Evolutionary conservation across 257 asterid genomes (phyloP).

Genomic region (Linderniella brevidens): DNA sequence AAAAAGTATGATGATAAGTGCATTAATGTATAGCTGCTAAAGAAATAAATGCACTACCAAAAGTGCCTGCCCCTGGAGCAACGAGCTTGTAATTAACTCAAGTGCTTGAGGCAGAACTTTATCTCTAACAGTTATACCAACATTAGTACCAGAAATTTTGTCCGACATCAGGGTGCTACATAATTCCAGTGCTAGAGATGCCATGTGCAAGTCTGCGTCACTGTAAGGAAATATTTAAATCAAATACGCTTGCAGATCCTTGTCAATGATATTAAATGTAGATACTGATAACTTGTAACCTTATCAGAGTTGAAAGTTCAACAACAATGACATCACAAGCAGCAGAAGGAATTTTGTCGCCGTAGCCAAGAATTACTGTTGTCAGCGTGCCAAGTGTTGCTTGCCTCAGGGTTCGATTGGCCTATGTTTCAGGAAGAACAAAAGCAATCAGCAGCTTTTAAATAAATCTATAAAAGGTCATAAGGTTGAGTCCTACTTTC

Average conservation of each 20-base stretch:
- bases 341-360: conserved; percentile 81
- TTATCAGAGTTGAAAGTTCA: conserved; percentile 88
- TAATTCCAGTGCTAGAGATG: conserved; percentile 87
- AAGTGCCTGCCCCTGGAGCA: conserved; percentile 99
- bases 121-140: conserved; percentile 78
- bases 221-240: conserved; percentile 20
- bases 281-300: conserved; percentile 21
- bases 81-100: conserved; percentile 62
- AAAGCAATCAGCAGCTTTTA: conserved; percentile 7
- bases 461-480: not conserved
- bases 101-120: conserved; percentile 96
- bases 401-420: conserved; percentile 90
- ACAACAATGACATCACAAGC: conserved; percentile 86
- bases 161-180: conserved; percentile 95
- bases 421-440: conserved; percentile 42
- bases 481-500: conserved; percentile 33
- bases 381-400: conserved; percentile 91
- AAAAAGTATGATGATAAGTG: conserved; percentile 10
- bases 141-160: conserved; percentile 79
- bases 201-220: conserved; percentile 94
- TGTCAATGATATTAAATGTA: not conserved
- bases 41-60: conserved; percentile 37
- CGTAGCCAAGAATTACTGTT: conserved; percentile 80
- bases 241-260: not conserved
- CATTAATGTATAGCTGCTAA: conserved; percentile 9